Base-by-base conservation (phyloP, 2,329 filamentous ascomycete species). In the Calonectria hawksworthii region DNA sequence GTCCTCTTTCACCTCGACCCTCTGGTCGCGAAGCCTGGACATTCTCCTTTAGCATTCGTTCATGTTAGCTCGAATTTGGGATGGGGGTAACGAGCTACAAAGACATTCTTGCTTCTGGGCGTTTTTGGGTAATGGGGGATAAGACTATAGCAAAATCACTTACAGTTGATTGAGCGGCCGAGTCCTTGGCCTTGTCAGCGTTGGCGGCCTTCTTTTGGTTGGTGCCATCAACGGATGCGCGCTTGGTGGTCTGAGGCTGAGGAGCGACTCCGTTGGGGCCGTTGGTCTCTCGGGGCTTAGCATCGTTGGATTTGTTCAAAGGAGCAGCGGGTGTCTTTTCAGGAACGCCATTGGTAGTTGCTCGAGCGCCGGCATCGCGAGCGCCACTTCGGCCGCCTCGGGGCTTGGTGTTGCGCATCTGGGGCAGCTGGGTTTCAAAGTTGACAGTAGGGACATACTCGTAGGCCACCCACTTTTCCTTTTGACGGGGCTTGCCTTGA, bases 401-500 rank as follows among this genome's bases (percentile, higher is more conserved):
- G 54, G 88, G 85, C 76, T 89, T 90, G 38, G 88, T 83, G 69
- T 86, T 86, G 75, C 90, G 89, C 78, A 86, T 82, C 59, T 85
- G 86, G 18, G 93, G 92, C 51, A 98, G 85, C 34, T 94, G 95
- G 0, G 97, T 98, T 83, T 95, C 94, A 85, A 98, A 99, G 73
- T 93, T 93, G 64, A 97, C 95, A 18, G 92, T 94, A 11, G 96
- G 96, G 16, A 95, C 95, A 81, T 96, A 96, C 41, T 93, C 92
- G 72, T 98, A 91, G 1, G 93, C 90, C 73, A 95, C 93, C 96
- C 97, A 99, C 82, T 96, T 95, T 80, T 94, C 92, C 88, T 98
- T 98, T 90, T 93, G 84, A 87, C 91, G 80, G 30, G 86, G 81
- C 81, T 90, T 90, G 64, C 82, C 81, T 74, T 86, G 79, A 26